These are phyloP conservation scores for Chernovozyma aurita DNA, from an alignment of 1,139 yeast species.

Conservation along the genomic window DNA sequence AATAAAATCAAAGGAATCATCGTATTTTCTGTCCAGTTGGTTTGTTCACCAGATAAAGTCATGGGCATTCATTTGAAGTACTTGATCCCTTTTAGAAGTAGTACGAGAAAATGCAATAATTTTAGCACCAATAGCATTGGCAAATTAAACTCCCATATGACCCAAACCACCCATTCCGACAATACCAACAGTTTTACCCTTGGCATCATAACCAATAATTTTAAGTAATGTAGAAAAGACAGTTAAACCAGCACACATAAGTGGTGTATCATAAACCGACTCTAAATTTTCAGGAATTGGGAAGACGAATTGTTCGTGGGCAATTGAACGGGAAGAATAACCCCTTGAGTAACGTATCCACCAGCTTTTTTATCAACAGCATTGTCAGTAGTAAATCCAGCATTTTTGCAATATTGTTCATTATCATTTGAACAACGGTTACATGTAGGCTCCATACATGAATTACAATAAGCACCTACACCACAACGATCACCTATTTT, in stretches of 20 bases:
- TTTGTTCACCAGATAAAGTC: conserved; percentile 35
- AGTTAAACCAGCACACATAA: conserved; percentile 67
- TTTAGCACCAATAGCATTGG: conserved; percentile 38
- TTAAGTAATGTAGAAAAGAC: conserved; percentile 52
- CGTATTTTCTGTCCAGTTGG: conserved; percentile 26
- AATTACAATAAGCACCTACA: conserved; percentile 49
- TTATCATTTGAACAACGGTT: conserved; percentile 38
- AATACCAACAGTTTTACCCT: conserved; percentile 42
- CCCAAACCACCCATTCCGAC: conserved; percentile 47
- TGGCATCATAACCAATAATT: conserved; percentile 24
- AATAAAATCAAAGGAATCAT: conserved; percentile 41
- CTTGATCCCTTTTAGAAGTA: conserved; percentile 32
- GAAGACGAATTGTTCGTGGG: conserved; percentile 49
- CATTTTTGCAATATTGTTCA: conserved; percentile 46
- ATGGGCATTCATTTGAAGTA: conserved; percentile 33
- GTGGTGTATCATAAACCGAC: conserved; percentile 52
- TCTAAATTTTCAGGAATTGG: conserved; percentile 52
- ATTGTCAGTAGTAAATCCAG: conserved; percentile 44
- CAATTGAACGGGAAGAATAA: conserved; percentile 53
- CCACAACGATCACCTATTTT: conserved; percentile 61
- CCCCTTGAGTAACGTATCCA: conserved; percentile 53
- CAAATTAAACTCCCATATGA: conserved; percentile 39
- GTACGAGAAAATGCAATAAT: conserved; percentile 38
- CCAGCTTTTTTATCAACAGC: conserved; percentile 26
- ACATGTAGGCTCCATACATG: conserved; percentile 45